Evolutionary conservation across 208 protist species (phyloP), one percentile per base, ranked within the genome.

Genomic region (Herpetomonas tarakana): DNA sequence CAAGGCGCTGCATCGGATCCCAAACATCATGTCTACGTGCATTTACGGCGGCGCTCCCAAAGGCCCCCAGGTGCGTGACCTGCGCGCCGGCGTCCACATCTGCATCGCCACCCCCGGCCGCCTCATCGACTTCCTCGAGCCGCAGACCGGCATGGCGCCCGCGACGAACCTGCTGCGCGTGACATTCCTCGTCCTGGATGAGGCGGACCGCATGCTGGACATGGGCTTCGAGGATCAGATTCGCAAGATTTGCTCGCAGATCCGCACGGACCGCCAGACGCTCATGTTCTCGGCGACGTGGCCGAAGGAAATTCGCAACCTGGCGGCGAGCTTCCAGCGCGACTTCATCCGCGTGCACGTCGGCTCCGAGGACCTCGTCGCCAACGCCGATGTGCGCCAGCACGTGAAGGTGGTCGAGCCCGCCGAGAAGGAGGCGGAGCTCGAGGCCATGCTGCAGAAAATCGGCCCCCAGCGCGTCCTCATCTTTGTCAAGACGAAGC

Each of bases 201-300:
- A 99, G 76, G 97, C 97, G 6, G 97, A 99, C 64, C 78, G 98
- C 49, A 99, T 99, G 97, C 96, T 99, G 26, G 98, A 99, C 69
- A 97, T 99, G 88, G 98, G 98, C 26, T 99, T 99, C 72, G 97
- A 98, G 70, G 88, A 94, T 14, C 98, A 99, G 76, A 99, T 99
- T 39, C 86, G 74, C n/a, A 85, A 90, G 39, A 92, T 99, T 41
- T 82, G 98, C 60, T 82, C 83, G 18, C 92, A 98, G 68, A 89
- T 98, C 3, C 82, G 97, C 50, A 86, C 91, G 7, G 94, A 99
- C 68, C 65, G 98, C 22, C 98, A 99, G 81, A 98, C 97, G 28
- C 83, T 98, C 7, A 92, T 99, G 84, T 99, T 99, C 72, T 98
- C 93, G 7, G 98, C 98, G 18, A 99, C 98, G 28, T 98, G 88